Percentiles rank a stretch among this genome's conserved stretches.
phyloP scores from a whole-genome alignment of 768 basidiomycete genomes.

The Coprinopsis marcescibilis region DNA sequence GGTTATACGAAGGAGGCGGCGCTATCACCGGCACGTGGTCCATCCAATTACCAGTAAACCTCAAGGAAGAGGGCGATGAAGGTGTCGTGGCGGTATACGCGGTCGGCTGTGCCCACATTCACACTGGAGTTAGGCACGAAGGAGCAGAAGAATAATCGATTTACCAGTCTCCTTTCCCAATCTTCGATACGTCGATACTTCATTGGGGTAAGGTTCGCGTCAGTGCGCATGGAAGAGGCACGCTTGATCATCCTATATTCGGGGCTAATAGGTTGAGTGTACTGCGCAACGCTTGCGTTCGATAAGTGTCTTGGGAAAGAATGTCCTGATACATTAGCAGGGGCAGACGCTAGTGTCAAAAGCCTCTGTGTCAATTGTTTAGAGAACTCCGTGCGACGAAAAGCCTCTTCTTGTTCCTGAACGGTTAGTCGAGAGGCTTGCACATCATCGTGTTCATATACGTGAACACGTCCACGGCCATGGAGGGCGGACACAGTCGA shows the following conservation, averaged over 20 bases:
- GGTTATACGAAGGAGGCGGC: constrained; percentile 36
- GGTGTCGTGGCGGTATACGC: neutral
- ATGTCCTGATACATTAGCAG: too few relatives aligned
- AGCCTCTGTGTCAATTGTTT: constrained; percentile 3
- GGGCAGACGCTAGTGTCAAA: neutral
- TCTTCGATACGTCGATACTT: too few relatives aligned
- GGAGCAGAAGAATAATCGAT: too few relatives aligned
- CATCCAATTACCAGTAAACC: neutral
- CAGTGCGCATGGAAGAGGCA: too few relatives aligned
- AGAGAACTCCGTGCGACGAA: neutral
- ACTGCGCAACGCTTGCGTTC: too few relatives aligned
- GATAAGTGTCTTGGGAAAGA: too few relatives aligned
- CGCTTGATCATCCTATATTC: too few relatives aligned
- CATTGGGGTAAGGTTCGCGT: too few relatives aligned
- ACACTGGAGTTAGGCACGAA: neutral
- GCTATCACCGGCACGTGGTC: constrained; percentile 45
- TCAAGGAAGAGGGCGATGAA: neutral
- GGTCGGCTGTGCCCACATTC: neutral
- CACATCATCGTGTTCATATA: neutral
- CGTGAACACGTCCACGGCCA: neutral
- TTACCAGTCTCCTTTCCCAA: too few relatives aligned
- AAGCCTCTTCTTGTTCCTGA: neutral
- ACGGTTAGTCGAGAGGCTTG: too few relatives aligned
- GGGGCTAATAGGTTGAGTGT: too few relatives aligned
- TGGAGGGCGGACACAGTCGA: neutral